Conservation (phyloP, 2,329 filamentous ascomycete species). For the Beauveria sp. region DNA sequence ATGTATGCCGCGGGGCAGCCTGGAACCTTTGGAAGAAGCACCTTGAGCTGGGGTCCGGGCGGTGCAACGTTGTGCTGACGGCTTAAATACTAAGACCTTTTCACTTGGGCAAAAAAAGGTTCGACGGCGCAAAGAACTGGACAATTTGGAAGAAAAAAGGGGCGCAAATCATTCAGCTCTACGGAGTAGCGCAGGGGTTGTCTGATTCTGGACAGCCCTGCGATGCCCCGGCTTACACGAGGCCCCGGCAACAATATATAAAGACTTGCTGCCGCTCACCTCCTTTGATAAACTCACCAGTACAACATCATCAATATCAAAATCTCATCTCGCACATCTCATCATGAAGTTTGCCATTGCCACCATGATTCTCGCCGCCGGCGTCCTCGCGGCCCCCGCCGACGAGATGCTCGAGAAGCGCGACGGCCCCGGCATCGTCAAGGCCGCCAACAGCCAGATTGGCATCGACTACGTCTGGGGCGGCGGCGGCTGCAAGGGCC, state of each 20-base stretch:
- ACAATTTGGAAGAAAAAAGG: neutral
- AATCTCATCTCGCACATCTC: neutral
- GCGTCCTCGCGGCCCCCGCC: constrained; percentile 1
- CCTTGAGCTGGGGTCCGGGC: neutral
- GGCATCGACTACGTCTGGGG: constrained; percentile 14
- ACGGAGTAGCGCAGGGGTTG: neutral
- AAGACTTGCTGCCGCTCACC: neutral
- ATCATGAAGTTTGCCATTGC: constrained; percentile 11
- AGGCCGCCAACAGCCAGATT: constrained; percentile 12
- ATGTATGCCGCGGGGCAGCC: neutral
- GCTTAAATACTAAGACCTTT: neutral
- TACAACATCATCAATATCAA: neutral
- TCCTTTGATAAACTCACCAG: neutral
- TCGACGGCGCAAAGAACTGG: neutral
- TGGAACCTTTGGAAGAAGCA: neutral
- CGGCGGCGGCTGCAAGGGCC: constrained; percentile 14
- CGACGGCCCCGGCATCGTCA: constrained; percentile 14
- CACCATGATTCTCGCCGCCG: constrained; percentile 9
- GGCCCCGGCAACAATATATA: neutral
- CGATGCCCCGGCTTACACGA: neutral
- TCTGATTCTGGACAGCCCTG: neutral
- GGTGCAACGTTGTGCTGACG: constrained; percentile 3
- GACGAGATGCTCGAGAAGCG: constrained; percentile 13
- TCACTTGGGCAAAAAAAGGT: neutral
- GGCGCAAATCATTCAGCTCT: neutral